phyloP scores from a whole-genome alignment of 345 rosid species.

The Eucalyptus grandis region DNA sequence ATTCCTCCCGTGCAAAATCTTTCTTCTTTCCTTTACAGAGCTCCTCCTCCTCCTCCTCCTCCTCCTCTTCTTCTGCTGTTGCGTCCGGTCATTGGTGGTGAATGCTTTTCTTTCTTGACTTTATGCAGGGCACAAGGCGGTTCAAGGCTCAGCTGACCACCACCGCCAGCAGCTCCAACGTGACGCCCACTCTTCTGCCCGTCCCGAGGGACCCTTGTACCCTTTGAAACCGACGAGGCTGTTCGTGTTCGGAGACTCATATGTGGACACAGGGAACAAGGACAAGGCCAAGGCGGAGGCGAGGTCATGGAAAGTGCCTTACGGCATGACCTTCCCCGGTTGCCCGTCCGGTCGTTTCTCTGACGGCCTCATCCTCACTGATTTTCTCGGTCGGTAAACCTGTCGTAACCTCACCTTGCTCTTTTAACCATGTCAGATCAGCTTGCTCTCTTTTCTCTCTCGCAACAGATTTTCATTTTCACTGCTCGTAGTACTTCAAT shows the following conservation, averaged over 20 bases:
- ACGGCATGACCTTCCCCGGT: conserved; percentile 43
- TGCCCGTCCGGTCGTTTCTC: conserved; percentile 58
- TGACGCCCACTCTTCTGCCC: neutral
- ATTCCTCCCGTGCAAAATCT: neutral
- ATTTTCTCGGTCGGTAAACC: conserved; percentile 23
- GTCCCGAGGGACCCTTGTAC: neutral
- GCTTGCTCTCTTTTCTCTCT: neutral
- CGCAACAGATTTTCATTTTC: neutral
- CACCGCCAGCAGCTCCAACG: neutral
- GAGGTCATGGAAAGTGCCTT: conserved; percentile 42
- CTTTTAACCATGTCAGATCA: neutral
- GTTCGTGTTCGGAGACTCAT: conserved; percentile 60
- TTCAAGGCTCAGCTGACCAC: neutral
- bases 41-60: neutral
- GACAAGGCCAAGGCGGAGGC: conserved; percentile 3
- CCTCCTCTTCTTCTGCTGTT: neutral
- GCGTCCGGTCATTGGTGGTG: neutral
- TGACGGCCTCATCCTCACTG: conserved; percentile 48
- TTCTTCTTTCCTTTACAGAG: neutral
- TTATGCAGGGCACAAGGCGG: neutral
- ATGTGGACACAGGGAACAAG: conserved; percentile 49
- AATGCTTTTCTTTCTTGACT: neutral
- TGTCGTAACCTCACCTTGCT: neutral
- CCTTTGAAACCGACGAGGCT: conserved; percentile 19
- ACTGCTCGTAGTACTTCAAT: neutral